Percentiles rank a stretch among this genome's conserved stretches.
Evolutionary conservation across 805 yeast species (phyloP).

Genomic region (Starmerella bombi): DNA sequence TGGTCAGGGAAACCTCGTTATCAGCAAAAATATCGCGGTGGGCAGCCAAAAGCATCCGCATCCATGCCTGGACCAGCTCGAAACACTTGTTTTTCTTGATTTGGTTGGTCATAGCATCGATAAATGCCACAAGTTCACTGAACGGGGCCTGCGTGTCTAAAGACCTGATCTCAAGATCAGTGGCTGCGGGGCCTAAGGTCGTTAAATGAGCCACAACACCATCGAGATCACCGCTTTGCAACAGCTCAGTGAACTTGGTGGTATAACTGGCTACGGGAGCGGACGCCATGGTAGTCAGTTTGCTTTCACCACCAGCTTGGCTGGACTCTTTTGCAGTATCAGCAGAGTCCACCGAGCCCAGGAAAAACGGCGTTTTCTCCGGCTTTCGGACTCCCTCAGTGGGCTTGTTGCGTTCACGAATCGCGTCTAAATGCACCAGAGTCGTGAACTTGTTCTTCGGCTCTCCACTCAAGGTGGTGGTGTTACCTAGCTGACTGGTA

Average conservation of each 20-base stretch:
- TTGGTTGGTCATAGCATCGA: constrained; percentile 55
- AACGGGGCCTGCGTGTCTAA: constrained; percentile 50
- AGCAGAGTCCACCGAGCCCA: constrained; percentile 30
- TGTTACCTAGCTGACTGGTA: constrained; percentile 24
- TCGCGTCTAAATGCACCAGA: constrained; percentile 65
- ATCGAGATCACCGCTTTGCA: constrained; percentile 27
- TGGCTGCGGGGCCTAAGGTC: constrained; percentile 54
- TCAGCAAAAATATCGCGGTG: constrained; percentile 66
- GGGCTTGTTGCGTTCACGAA: constrained; percentile 79
- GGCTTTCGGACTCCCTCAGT: constrained; percentile 78
- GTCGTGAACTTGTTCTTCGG: constrained; percentile 73
- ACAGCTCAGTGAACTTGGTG: constrained; percentile 12
- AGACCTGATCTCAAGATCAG: constrained; percentile 81
- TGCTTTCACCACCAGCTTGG: constrained; percentile 1
- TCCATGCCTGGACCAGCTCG: constrained; percentile 73
- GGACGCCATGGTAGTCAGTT: constrained; percentile 3
- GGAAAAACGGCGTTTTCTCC: constrained; percentile 68
- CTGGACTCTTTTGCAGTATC: constrained; percentile 4
- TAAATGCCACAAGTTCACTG: constrained; percentile 49
- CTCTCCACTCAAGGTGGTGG: constrained; percentile 62
- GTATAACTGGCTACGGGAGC: constrained; percentile 16
- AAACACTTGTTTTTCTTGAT: constrained; percentile 43
- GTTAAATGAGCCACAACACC: constrained; percentile 45
- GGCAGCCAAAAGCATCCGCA: constrained; percentile 54
- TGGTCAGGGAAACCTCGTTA: neutral